phyloP scores from a whole-genome alignment of 2,329 filamentous ascomycete species.

The Arthroderma uncinatum region DNA sequence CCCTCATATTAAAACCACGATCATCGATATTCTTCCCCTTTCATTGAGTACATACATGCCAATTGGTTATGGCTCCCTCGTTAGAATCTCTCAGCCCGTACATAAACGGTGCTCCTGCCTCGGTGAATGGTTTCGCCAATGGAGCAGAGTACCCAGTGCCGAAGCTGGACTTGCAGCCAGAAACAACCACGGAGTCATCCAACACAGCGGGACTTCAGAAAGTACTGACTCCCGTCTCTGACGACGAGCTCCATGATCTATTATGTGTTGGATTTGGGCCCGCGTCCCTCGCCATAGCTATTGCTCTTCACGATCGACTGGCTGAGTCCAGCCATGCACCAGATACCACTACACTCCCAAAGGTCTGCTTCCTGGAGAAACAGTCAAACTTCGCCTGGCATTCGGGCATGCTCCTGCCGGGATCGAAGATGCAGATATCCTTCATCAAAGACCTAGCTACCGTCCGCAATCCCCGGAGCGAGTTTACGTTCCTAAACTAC shows the following conservation, averaged over 20 bases:
- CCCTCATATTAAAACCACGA: too few relatives aligned
- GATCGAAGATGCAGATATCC: conserved; percentile 92
- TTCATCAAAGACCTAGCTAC: conserved; percentile 95
- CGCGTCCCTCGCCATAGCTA: conserved; percentile 75
- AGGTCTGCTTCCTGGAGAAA: conserved; percentile 77
- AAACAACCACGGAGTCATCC: not conserved
- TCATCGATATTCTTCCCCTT: not conserved
- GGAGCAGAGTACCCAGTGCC: not conserved
- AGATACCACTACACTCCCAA: conserved; percentile 42
- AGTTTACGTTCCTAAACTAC: conserved; percentile 95
- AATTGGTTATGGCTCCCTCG: not conserved
- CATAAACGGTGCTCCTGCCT: not conserved
- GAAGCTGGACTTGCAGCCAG: not conserved
- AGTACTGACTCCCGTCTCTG: conserved; percentile 41
- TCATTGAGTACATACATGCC: not conserved
- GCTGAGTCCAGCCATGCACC: conserved; percentile 35
- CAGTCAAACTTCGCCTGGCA: conserved; percentile 82
- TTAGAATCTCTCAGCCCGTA: not conserved
- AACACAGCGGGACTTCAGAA: not conserved
- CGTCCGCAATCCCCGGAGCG: conserved; percentile 71
- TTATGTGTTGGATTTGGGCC: conserved; percentile 90
- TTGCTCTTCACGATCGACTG: conserved; percentile 74
- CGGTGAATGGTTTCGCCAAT: not conserved
- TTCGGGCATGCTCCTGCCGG: conserved; percentile 84
- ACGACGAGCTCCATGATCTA: conserved; percentile 64